These are phyloP conservation scores for Carex littledalei DNA, from an alignment of 176 grass and related monocot genomes.

Conservation along the genomic window DNA sequence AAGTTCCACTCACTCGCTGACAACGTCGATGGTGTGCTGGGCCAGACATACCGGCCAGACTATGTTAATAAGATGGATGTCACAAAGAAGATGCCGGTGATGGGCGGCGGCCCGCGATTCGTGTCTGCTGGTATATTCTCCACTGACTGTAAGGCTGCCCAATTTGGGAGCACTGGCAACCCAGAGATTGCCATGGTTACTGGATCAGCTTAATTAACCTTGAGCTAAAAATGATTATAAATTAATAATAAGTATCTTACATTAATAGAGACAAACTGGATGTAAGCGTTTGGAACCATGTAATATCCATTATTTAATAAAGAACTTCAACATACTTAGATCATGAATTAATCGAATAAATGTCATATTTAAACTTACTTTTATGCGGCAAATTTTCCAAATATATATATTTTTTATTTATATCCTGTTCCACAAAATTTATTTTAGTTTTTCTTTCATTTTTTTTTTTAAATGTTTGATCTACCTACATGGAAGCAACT, in stretches of 20 bases:
- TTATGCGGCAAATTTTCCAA: neutral
- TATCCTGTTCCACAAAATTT: neutral
- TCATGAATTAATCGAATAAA: neutral
- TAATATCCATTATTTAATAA: neutral
- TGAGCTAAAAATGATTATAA: neutral
- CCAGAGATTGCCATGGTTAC: conserved; percentile 20
- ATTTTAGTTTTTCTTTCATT: neutral
- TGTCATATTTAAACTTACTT: neutral
- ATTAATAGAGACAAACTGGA: neutral
- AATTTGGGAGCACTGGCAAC: neutral
- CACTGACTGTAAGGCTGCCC: conserved; percentile 36
- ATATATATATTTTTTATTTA: neutral
- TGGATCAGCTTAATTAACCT: neutral
- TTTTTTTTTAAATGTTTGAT: neutral
- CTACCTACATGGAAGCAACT: neutral
- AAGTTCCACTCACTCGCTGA: conserved; percentile 44
- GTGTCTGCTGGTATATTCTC: conserved; percentile 36
- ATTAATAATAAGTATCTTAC: neutral
- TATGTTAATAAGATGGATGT: conserved; percentile 45
- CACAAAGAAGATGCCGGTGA: conserved; percentile 45
- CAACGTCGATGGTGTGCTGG: conserved; percentile 44
- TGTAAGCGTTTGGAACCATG: neutral
- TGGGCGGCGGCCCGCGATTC: conserved; percentile 39
- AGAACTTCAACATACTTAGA: neutral
- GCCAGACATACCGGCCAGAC: conserved; percentile 43